Base-by-base conservation (phyloP, 2,329 filamentous ascomycete genomes). In the Coniochaeta sp. region DNA sequence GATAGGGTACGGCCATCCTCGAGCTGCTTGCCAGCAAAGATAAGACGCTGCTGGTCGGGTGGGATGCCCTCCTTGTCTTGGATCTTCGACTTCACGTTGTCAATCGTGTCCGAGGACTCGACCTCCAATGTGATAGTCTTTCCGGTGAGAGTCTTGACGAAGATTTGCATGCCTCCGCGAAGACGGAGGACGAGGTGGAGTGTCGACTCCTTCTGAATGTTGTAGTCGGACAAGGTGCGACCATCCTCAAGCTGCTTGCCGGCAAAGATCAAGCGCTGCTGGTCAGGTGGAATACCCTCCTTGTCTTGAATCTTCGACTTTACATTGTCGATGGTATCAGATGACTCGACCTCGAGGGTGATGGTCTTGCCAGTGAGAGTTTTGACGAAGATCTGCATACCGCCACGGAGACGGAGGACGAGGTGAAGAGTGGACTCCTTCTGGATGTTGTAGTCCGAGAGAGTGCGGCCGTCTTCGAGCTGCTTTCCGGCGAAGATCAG, bases 291-390 rank as follows among this genome's bases (percentile, higher is more conserved):
- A 60, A 97, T 97, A 28, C 93, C 93, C 77, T 97, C 93, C 85
- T 97, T 97, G 72, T 97, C 93, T 77, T 97, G 93, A 50, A 97
- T 97, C 85, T 97, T 97, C 58, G 84, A 87, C 86, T 97, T 97
- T 43, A 97, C 93, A 64, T 96, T 96, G 81, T 96, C 92, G 76
- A 96, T 96, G 44, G 92, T 96, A 69, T 96, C 92, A 0, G 86
- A 90, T 0, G 89, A 92, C 75, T 96, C 91, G 1, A 96, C 91
- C 78, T 96, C 91, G 1, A 96, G 81, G 7, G 92, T 96, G 72
- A 96, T 96, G 58, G 92, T 96, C 83, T 96, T 96, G 69, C 92
- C 92, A 74, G 93, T 96, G 62, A 97, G 76, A 16, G 89, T 91
- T 82, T 91, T 91, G 72, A 91, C 89, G 70, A 91, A 91, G 70